phyloP scores from a whole-genome alignment of 768 basidiomycete genomes.

The Sporobolomyces pararoseus region DNA sequence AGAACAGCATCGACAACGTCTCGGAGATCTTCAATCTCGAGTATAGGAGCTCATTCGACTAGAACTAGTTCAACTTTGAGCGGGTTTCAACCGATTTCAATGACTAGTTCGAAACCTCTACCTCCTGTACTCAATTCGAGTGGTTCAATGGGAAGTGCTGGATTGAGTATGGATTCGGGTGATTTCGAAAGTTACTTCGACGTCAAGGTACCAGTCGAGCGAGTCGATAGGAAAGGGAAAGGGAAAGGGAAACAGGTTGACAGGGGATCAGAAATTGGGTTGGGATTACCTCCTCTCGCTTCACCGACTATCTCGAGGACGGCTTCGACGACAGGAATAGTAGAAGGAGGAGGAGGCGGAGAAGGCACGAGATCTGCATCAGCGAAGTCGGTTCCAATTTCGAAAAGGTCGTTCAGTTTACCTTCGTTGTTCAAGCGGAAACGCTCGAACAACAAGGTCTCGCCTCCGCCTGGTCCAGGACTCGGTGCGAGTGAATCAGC shows the following conservation, averaged over 20 bases:
- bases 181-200: conserved; percentile 12
- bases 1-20: conserved; percentile 4
- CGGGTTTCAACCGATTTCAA: background rate
- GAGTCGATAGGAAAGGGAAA: conserved; percentile 4
- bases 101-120: conserved; percentile 2
- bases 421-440: conserved; percentile 3
- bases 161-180: no score
- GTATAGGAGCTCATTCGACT: background rate
- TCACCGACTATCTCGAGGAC: background rate
- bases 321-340: background rate
- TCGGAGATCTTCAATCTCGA: conserved; percentile 14
- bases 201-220: background rate
- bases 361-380: no score
- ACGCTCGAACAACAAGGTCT: background rate
- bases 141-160: background rate
- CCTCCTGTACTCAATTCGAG: conserved; percentile 4
- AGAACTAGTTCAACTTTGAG: background rate
- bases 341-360: no score
- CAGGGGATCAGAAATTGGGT: conserved; percentile 1
- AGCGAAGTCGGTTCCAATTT: no score
- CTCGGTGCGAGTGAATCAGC: background rate
- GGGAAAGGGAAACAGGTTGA: background rate
- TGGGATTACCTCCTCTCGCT: background rate
- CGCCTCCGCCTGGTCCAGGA: background rate
- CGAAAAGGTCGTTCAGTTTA: conserved; percentile 9